Base-by-base conservation (phyloP, 2,329 filamentous ascomycete genomes). In the Monosporascus sp. region DNA sequence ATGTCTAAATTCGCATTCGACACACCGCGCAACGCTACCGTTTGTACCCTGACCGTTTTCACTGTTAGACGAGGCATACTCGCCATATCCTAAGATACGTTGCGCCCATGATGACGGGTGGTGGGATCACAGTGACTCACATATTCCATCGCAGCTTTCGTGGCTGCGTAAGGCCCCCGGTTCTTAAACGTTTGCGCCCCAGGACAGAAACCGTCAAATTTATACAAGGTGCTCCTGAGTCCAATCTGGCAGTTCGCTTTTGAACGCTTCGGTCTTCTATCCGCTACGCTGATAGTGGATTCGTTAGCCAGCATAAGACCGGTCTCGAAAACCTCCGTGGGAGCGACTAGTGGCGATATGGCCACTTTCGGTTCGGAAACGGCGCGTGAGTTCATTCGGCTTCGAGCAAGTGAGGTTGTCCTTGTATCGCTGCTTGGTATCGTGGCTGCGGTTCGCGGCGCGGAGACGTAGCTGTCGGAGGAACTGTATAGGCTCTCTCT, bases 131-230 rank as follows among this genome's bases (percentile, higher is more conserved):
- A 14, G 3, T 4, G 11, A 52, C 61, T 61, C 48, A 64, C 62
- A 56, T 64, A 61, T 61, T 62, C 62, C 38, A 60, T 57, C 31
- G 59, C 50, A 9, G 51, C 46, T 49, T 68, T 68, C 43, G 74
- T 69, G 31, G 72, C 73, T 27, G 62, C 64, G 59, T 67, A 68
- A 45, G 71, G 68, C 0, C 69, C 69, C 7, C 66, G 69, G 5
- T 63, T 53, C 16, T 66, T 62, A 56, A 73, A 75, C 3, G 59
- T 61, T n/a, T 65, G 64, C 7, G 73, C 71, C 1, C 73, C 73
- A 7, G 66, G 54, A 56, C 74, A 76, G 48, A 76, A 69, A 0
- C 73, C 71, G 9, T 66, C 68, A 19, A 71, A 55, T 27, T 62
- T 61, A 45, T 68, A 62, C 36, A 73, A 68, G 2, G 68, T 71